These are phyloP conservation scores for Lolium perenne DNA, from an alignment of 176 grass and related monocot genomes.

Conservation along the genomic window DNA sequence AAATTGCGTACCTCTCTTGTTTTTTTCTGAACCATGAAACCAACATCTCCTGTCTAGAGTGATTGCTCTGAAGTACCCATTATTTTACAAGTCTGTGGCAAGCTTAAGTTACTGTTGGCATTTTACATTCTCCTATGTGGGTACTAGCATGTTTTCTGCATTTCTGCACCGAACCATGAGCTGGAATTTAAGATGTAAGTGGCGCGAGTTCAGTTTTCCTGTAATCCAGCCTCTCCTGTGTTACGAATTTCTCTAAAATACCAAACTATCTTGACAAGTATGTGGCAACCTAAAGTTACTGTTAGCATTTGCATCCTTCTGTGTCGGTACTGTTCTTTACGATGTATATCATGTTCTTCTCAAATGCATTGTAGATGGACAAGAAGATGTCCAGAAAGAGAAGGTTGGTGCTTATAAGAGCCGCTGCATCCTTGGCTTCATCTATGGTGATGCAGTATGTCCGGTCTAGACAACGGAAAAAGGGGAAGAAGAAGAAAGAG, in stretches of 20 bases:
- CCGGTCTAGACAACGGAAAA: not conserved
- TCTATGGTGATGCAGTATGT: slow-evolving; percentile 14
- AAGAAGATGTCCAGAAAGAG: not conserved
- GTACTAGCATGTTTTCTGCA: not conserved
- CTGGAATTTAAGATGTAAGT: not conserved
- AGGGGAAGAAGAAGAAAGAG: not conserved
- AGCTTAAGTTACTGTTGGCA: too few relatives aligned
- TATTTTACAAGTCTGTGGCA: not conserved
- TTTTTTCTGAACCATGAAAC: not conserved
- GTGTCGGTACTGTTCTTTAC: not conserved
- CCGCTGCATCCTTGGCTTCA: slow-evolving; percentile 12
- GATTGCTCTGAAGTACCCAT: not conserved
- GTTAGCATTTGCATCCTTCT: not conserved
- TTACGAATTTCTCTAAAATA: not conserved
- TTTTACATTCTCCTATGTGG: too few relatives aligned
- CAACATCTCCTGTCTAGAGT: not conserved
- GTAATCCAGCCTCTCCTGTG: not conserved
- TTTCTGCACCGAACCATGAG: not conserved
- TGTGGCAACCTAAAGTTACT: not conserved
- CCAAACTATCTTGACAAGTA: not conserved
- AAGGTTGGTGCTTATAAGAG: not conserved
- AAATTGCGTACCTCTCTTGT: not conserved
- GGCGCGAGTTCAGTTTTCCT: not conserved
- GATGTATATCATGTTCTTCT: not conserved
- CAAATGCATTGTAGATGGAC: slow-evolving; percentile 3